phyloP scores from a whole-genome alignment of 2,329 filamentous ascomycete species.

The Amauroascus verrucosus region DNA sequence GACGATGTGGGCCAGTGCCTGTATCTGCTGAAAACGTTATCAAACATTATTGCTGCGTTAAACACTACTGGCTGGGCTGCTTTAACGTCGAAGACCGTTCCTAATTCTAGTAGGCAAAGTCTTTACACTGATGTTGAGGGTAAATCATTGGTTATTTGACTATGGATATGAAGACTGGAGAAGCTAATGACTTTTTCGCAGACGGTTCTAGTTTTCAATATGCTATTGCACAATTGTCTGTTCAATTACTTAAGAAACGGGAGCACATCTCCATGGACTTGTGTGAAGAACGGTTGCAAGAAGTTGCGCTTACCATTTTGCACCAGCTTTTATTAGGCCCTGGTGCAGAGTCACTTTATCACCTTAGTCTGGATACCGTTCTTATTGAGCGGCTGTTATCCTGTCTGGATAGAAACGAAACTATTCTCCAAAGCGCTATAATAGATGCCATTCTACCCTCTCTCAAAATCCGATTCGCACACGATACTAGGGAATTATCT shows the following conservation, averaged over 20 bases:
- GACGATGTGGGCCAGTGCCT: conserved; percentile 66
- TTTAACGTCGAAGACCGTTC: conserved; percentile 53
- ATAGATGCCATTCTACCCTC: conserved; percentile 68
- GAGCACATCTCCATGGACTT: conserved; percentile 22
- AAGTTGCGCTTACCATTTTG: conserved; percentile 58
- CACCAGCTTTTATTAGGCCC: conserved; percentile 37
- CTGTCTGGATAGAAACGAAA: conserved; percentile 52
- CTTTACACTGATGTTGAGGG: conserved; percentile 48
- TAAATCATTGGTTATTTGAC: conserved; percentile 15
- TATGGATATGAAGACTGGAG: background rate
- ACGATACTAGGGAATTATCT: conserved; percentile 27
- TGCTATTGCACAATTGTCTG: conserved; percentile 13
- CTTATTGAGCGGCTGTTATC: conserved; percentile 59
- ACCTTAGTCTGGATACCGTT: conserved; percentile 53
- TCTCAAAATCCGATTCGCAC: conserved; percentile 50
- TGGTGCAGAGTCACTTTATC: conserved; percentile 30
- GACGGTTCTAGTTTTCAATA: conserved; percentile 22
- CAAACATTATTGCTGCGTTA: conserved; percentile 59
- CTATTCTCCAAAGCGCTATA: conserved; percentile 64
- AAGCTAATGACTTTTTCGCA: conserved; percentile 1
- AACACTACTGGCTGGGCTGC: conserved; percentile 61
- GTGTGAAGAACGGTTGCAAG: conserved; percentile 57
- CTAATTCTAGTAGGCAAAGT: conserved; percentile 37
- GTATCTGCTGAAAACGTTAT: conserved; percentile 67
- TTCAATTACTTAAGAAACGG: conserved; percentile 10